phyloP scores from a whole-genome alignment of 2,329 filamentous ascomycete species.

The Arthrobotrys pseudoclavata region DNA sequence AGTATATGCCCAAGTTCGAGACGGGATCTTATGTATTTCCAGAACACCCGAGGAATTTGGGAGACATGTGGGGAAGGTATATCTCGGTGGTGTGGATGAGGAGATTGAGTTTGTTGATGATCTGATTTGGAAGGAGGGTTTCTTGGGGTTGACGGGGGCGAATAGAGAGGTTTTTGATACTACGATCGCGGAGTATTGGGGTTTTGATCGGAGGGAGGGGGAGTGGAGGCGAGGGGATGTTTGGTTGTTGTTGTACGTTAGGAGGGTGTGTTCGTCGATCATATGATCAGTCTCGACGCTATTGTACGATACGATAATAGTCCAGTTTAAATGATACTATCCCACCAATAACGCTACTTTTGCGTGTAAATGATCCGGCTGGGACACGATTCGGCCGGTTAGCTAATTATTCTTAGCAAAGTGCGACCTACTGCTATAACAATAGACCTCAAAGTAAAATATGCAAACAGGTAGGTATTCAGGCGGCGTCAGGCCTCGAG shows the following conservation, averaged over 20 bases:
- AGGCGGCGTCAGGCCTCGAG: no score
- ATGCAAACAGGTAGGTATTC: no score
- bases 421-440: no score
- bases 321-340: no score
- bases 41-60: background rate
- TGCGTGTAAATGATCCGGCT: no score
- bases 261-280: no score
- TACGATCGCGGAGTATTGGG: background rate
- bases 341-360: no score
- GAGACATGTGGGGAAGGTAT: background rate
- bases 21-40: background rate
- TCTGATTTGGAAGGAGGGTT: background rate
- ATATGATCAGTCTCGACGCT: no score
- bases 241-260: background rate
- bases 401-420: no score
- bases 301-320: no score
- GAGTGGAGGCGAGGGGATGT: background rate
- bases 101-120: constrained; percentile 1
- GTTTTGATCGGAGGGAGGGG: background rate
- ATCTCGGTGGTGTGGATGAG: background rate
- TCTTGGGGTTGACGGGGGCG: background rate
- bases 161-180: background rate
- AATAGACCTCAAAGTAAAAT: no score
- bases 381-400: no score
- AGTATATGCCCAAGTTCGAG: background rate